Percentiles rank a stretch among this genome's conserved stretches.
phyloP scores from a whole-genome alignment of 2,329 filamentous ascomycete genomes.

The Calonectria hawksworthii region DNA sequence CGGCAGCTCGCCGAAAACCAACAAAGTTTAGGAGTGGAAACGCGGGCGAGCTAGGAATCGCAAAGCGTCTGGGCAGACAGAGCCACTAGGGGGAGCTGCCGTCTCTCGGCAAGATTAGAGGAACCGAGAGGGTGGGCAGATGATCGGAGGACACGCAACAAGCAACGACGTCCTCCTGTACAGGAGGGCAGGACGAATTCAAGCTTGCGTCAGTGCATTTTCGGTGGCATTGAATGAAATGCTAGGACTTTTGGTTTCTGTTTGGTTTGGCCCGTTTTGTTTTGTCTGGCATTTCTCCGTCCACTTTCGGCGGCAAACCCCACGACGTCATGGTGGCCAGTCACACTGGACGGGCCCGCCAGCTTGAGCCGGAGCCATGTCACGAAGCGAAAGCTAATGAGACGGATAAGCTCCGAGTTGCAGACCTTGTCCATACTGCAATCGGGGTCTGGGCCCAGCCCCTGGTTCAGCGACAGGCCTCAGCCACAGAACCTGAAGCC shows the following conservation, averaged over 20 bases:
- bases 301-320: constrained; percentile 9
- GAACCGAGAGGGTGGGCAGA: constrained; percentile 26
- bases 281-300: constrained; percentile 1
- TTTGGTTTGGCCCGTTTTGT: background rate
- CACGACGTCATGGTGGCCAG: constrained; percentile 12
- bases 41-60: constrained; percentile 9
- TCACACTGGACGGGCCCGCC: constrained; percentile 6
- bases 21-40: constrained; percentile 2
- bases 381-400: background rate
- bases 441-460: constrained; percentile 1
- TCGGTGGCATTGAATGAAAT: background rate
- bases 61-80: background rate
- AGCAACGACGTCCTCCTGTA: constrained; percentile 10
- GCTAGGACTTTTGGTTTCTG: background rate
- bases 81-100: constrained; percentile 14
- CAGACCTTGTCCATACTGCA: constrained; percentile 7
- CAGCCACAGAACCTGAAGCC: constrained; percentile 27
- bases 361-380: background rate
- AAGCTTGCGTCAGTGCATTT: constrained; percentile 22
- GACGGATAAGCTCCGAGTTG: constrained; percentile 6
- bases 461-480: constrained; percentile 1
- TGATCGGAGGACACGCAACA: constrained; percentile 26
- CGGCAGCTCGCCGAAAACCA: background rate
- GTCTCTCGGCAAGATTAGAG: background rate
- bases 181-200: background rate